These are phyloP conservation scores for Diplocarpon mali DNA, from an alignment of 2,329 filamentous ascomycete species.

Conservation along the genomic window DNA sequence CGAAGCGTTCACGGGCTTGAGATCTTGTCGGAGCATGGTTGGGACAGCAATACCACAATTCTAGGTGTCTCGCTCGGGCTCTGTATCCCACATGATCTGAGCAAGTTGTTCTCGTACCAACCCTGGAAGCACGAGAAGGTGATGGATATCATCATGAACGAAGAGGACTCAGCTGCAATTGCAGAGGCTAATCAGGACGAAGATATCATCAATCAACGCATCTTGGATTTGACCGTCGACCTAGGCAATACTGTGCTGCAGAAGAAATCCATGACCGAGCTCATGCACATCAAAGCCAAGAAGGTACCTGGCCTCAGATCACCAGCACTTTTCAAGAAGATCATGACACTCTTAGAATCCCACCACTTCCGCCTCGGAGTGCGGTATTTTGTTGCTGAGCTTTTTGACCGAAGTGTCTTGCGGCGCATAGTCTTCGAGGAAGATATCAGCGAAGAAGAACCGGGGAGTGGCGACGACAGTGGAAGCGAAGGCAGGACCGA, in stretches of 20 bases:
- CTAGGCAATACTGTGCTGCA: constrained; percentile 89
- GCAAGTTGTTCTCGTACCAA: constrained; percentile 63
- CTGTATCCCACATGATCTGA: constrained; percentile 71
- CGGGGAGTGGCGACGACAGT: constrained; percentile 33
- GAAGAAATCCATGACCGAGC: constrained; percentile 73
- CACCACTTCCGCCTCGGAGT: constrained; percentile 84
- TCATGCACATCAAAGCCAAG: constrained; percentile 67
- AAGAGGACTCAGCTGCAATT: constrained; percentile 35
- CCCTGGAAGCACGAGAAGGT: constrained; percentile 39
- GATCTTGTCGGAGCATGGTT: constrained; percentile 79
- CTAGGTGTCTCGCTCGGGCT: constrained; percentile 77
- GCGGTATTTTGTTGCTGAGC: constrained; percentile 79
- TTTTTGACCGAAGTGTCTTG: constrained; percentile 87
- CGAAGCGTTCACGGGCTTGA: constrained; percentile 85
- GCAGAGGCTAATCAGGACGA: constrained; percentile 41
- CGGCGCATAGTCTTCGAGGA: constrained; percentile 74
- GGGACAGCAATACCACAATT: constrained; percentile 82
- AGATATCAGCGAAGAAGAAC: constrained; percentile 26
- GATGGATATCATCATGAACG: constrained; percentile 27
- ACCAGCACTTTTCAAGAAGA: constrained; percentile 69
- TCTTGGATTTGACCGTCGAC: constrained; percentile 76
- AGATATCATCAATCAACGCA: constrained; percentile 55
- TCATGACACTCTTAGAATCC: constrained; percentile 73
- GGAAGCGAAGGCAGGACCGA: constrained; percentile 35
- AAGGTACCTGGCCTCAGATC: constrained; percentile 67